Evolutionary conservation across 2,329 filamentous ascomycete species (phyloP).

Genomic region (Diplocarpon mali): DNA sequence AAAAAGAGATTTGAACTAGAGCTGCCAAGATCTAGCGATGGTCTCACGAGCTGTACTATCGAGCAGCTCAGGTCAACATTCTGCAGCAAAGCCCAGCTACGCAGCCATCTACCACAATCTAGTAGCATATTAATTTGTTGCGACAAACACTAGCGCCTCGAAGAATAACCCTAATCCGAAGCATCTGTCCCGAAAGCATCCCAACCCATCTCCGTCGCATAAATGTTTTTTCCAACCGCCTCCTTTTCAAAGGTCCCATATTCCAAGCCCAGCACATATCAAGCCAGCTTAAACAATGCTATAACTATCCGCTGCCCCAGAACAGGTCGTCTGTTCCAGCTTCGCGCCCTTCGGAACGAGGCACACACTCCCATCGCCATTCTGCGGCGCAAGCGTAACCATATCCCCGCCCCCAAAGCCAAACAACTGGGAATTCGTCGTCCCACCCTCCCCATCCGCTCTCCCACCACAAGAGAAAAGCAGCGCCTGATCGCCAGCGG

Average conservation of each 20-base stretch:
- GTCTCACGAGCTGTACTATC: too few species aligned
- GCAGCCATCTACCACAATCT: too few species aligned
- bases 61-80: too few species aligned
- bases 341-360: conserved; percentile 27
- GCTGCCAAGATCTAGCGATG: too few species aligned
- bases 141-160: too few species aligned
- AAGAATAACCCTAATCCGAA: too few species aligned
- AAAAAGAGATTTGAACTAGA: too few species aligned
- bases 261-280: background rate
- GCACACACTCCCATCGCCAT: conserved; percentile 34
- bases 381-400: conserved; percentile 35
- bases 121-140: too few species aligned
- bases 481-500: conserved; percentile 39
- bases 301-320: conserved; percentile 5
- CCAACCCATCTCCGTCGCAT: too few species aligned
- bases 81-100: too few species aligned
- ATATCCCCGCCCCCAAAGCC: conserved; percentile 33
- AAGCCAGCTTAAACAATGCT: background rate
- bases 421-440: conserved; percentile 37
- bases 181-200: too few species aligned
- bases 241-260: background rate
- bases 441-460: conserved; percentile 37
- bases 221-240: background rate
- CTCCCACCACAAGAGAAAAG: conserved; percentile 49
- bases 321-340: conserved; percentile 18